Conservation (phyloP, 345 rosid genomes). For the Zanthoxylum bungeanum region DNA sequence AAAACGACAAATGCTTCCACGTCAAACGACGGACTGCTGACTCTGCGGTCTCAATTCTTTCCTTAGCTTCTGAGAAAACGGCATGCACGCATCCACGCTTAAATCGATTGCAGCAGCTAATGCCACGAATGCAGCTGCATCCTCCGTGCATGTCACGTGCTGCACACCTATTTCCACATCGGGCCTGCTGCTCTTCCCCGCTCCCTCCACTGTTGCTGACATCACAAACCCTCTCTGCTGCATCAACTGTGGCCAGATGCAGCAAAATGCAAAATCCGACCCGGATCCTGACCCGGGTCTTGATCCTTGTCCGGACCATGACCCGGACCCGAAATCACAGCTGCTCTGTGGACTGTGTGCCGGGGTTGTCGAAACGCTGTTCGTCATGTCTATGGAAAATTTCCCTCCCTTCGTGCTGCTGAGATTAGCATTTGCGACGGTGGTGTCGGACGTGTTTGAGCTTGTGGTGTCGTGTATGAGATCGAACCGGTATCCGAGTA, state of each 20-base stretch:
- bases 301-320: slow-evolving; percentile 43
- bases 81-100: slow-evolving; percentile 84
- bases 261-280: slow-evolving; percentile 53
- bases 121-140: slow-evolving; percentile 92
- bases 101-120: slow-evolving; percentile 95
- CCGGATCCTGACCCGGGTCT: slow-evolving; percentile 74
- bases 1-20: slow-evolving; percentile 45
- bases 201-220: slow-evolving; percentile 79
- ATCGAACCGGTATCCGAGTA: slow-evolving; percentile 77
- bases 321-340: slow-evolving; percentile 68
- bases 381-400: slow-evolving; percentile 66
- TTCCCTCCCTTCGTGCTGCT: slow-evolving; percentile 75
- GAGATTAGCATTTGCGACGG: slow-evolving; percentile 40
- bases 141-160: slow-evolving; percentile 97
- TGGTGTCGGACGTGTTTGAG: slow-evolving; percentile 29
- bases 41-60: slow-evolving; percentile 69
- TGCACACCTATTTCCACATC: slow-evolving; percentile 85
- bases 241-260: slow-evolving; percentile 18
- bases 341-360: slow-evolving; percentile 74
- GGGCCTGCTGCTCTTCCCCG: slow-evolving; percentile 46
- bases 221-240: slow-evolving; percentile 78
- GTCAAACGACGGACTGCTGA: slow-evolving; percentile 56
- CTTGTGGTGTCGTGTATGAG: slow-evolving; percentile 58
- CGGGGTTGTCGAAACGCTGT: slow-evolving; percentile 46
- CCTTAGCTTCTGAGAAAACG: slow-evolving; percentile 81